Evolutionary conservation across 768 basidiomycete species (phyloP).

Genomic region (Boletellus ananiceps): DNA sequence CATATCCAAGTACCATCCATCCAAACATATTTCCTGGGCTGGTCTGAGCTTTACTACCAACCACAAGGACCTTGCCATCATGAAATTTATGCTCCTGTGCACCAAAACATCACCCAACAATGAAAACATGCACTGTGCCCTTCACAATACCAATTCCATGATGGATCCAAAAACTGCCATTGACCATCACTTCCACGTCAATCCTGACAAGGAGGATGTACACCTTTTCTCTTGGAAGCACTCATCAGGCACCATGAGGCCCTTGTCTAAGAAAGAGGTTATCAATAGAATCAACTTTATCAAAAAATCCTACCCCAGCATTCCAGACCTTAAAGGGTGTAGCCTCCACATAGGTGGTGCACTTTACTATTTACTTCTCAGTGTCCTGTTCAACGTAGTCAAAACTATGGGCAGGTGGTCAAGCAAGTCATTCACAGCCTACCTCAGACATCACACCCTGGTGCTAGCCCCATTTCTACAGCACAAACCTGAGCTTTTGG

Average conservation of each 20-base stretch:
- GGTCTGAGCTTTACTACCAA: no score
- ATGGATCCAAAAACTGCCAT: no score
- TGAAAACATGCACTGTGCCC: background rate
- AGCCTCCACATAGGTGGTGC: constrained; percentile 29
- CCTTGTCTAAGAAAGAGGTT: background rate
- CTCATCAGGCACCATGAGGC: no score
- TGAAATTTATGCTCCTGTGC: no score
- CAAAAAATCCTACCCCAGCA: background rate
- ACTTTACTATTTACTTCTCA: constrained; percentile 24
- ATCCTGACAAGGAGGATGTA: no score
- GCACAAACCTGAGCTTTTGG: no score
- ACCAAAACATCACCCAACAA: background rate
- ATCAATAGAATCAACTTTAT: background rate
- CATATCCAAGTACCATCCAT: no score
- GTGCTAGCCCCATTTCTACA: no score
- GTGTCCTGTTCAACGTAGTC: constrained; percentile 30
- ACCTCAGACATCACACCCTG: constrained; percentile 29
- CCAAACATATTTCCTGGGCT: no score
- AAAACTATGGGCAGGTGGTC: constrained; percentile 34
- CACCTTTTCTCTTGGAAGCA: constrained; percentile 8
- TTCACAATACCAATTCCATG: no score
- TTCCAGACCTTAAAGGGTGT: constrained; percentile 16
- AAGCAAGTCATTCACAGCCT: constrained; percentile 27
- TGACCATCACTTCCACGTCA: background rate
- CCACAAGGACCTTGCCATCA: no score